These are phyloP conservation scores for Leccinum uliginosum DNA, from an alignment of 768 basidiomycete genomes.

Conservation along the genomic window DNA sequence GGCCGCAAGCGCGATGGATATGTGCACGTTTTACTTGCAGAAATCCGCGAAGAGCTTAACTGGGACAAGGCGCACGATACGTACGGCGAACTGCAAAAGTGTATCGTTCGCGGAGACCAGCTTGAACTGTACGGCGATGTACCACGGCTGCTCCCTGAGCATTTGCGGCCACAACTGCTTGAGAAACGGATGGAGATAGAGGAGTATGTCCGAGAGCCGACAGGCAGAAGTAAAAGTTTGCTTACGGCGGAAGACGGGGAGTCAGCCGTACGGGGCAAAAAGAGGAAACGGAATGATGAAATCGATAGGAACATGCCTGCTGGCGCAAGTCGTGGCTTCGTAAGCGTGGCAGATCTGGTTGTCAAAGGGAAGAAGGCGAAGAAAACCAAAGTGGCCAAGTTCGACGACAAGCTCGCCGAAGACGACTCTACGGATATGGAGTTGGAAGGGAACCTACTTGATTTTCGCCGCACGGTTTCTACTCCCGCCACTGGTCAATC, in stretches of 20 bases:
- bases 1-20: conserved; percentile 87
- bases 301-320: conserved; percentile 65
- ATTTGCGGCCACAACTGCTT: conserved; percentile 69
- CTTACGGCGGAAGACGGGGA: conserved; percentile 23
- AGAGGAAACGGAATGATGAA: conserved; percentile 71
- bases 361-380: conserved; percentile 51
- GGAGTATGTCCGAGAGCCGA: conserved; percentile 56
- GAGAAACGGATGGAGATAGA: conserved; percentile 84
- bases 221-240: conserved; percentile 31
- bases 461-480: conserved; percentile 48
- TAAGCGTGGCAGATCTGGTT: conserved; percentile 60
- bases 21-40: conserved; percentile 89
- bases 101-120: conserved; percentile 79
- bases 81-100: conserved; percentile 85
- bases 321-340: conserved; percentile 69
- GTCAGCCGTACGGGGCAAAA: conserved; percentile 37
- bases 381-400: conserved; percentile 35
- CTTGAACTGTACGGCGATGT: conserved; percentile 95
- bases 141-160: conserved; percentile 74
- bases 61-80: conserved; percentile 83
- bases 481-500: conserved; percentile 36
- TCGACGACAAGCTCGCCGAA: conserved; percentile 47
- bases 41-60: conserved; percentile 86
- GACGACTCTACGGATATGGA: conserved; percentile 70
- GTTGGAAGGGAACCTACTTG: conserved; percentile 52